phyloP scores from a whole-genome alignment of 805 yeast species.

The Metschnikowia similis region DNA sequence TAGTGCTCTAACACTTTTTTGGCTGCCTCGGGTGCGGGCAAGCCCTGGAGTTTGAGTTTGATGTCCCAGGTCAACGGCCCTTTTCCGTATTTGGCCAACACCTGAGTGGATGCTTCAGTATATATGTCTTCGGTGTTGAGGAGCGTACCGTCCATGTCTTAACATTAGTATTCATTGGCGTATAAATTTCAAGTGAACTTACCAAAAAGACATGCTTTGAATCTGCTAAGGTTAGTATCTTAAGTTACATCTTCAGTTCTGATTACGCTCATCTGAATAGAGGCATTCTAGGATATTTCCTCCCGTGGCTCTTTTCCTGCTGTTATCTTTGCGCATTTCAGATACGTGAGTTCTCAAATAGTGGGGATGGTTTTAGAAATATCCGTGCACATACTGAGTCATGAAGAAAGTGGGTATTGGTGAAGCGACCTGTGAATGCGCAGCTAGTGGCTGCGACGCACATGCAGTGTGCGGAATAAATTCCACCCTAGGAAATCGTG shows the following conservation, averaged over 20 bases:
- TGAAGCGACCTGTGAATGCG: neutral
- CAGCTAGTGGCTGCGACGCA: slow-evolving; percentile 1
- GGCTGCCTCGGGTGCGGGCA: slow-evolving; percentile 79
- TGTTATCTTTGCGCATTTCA: no score
- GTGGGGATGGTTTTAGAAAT: neutral
- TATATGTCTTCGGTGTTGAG: slow-evolving; percentile 90
- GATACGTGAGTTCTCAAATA: neutral
- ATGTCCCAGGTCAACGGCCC: slow-evolving; percentile 89
- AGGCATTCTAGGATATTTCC: no score
- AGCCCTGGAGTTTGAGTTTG: slow-evolving; percentile 82
- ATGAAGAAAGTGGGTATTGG: neutral
- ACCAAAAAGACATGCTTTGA: slow-evolving; percentile 72
- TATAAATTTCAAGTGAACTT: slow-evolving; percentile 22
- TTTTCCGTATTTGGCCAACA: slow-evolving; percentile 64
- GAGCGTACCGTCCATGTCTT: slow-evolving; percentile 93
- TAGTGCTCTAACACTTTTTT: slow-evolving; percentile 63
- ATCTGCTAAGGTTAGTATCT: slow-evolving; percentile 11
- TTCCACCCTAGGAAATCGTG: no score
- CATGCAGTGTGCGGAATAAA: neutral
- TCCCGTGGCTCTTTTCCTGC: no score
- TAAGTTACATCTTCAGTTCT: neutral
- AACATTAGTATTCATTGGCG: neutral
- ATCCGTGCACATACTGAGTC: neutral
- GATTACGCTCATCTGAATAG: no score
- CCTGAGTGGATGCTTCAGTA: slow-evolving; percentile 68